Conservation (phyloP, 495 filamentous ascomycete genomes). For the Xylaria flabelliformis region DNA sequence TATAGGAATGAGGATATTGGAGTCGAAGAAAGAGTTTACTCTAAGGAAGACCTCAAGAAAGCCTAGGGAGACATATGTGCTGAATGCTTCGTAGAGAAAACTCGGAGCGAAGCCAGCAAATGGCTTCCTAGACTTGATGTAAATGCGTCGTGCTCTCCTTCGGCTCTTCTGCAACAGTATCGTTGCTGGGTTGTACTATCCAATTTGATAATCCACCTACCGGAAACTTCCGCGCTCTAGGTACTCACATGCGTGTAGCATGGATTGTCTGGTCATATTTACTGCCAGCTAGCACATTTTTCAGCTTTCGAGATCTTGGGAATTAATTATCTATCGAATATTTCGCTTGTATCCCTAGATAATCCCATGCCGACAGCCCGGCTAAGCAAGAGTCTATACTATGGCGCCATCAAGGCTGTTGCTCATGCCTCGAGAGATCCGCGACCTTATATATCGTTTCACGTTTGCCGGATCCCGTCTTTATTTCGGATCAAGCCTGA, state of each 20-base stretch:
- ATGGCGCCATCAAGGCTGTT: background rate
- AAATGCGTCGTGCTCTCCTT: background rate
- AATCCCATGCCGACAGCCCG: background rate
- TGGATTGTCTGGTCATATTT: background rate
- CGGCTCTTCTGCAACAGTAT: background rate
- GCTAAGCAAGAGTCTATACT: background rate
- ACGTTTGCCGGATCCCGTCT: constrained; percentile 1
- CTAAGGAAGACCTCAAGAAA: constrained; percentile 39
- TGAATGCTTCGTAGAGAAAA: background rate
- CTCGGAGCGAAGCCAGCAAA: background rate
- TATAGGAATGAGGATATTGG: constrained; percentile 79
- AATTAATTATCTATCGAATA: too few relatives aligned
- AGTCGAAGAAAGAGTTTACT: constrained; percentile 58
- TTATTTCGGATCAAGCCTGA: background rate
- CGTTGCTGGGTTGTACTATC: background rate
- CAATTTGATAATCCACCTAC: background rate
- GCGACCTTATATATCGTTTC: background rate
- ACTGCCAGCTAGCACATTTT: background rate
- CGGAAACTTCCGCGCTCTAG: background rate
- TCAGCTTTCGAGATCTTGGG: background rate
- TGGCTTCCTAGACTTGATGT: background rate
- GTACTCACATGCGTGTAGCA: background rate
- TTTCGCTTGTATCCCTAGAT: background rate
- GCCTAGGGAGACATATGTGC: background rate
- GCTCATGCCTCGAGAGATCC: background rate